phyloP scores from a whole-genome alignment of 257 asterid genomes.

The Cordia subcordata region DNA sequence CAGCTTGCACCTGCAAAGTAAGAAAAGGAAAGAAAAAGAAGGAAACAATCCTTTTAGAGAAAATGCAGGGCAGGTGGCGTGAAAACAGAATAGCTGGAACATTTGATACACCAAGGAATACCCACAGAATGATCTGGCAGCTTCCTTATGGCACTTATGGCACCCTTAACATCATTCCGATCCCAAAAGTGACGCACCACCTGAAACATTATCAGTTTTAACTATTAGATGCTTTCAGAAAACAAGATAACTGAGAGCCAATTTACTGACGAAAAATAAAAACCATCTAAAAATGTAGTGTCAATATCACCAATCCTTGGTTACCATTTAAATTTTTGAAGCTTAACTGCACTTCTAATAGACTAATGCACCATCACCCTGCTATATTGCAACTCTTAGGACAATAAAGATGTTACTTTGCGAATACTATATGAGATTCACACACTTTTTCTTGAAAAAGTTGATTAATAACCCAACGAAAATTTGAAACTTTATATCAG shows the following conservation, averaged over 20 bases:
- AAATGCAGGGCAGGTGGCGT: not conserved
- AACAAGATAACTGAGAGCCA: not conserved
- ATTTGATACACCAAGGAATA: slow-evolving; percentile 16
- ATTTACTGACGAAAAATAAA: too few relatives aligned
- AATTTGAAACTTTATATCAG: not conserved
- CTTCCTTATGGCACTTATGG: slow-evolving; percentile 73
- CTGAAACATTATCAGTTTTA: slow-evolving; percentile 34
- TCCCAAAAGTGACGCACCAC: slow-evolving; percentile 92
- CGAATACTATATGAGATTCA: too few relatives aligned
- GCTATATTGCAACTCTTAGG: too few relatives aligned
- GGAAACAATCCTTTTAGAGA: slow-evolving; percentile 8
- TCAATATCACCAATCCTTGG: too few relatives aligned
- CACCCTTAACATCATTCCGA: slow-evolving; percentile 83
- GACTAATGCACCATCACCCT: too few relatives aligned
- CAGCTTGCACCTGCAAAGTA: slow-evolving; percentile 76
- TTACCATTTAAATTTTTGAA: too few relatives aligned
- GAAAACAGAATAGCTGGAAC: not conserved
- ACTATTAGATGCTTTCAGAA: too few relatives aligned
- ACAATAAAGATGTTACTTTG: too few relatives aligned
- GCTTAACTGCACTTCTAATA: too few relatives aligned
- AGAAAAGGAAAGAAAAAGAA: not conserved
- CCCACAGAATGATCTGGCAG: slow-evolving; percentile 84
- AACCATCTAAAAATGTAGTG: too few relatives aligned
- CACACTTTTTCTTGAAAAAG: too few relatives aligned
- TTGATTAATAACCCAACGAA: too few relatives aligned